Base-by-base conservation (phyloP, 2,329 filamentous ascomycete species). In the Neurospora sp. region DNA sequence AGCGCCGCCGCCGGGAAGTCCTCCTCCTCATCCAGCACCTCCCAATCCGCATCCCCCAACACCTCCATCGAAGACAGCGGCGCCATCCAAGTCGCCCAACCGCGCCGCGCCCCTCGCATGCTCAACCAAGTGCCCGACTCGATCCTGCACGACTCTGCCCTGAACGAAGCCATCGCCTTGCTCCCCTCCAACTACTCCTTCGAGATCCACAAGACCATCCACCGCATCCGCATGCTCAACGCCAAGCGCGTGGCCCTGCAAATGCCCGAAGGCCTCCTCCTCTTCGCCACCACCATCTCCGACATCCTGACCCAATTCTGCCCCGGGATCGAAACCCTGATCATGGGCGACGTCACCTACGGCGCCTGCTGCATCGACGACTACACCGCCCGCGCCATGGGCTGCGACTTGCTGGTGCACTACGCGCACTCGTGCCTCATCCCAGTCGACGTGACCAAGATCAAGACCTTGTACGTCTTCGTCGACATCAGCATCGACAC, bases 291-390 rank as follows among this genome's bases (percentile, higher is more conserved):
- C 36, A 99, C 96, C 42, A 95, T 99, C 75, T 97, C 96, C 3
- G 96, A 99, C 78, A 98, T 99, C 76, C 84, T 99, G 67, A 93
- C 92, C 0, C 91, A 94, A 78, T 99, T 99, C 82, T 99, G 96
- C 77, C 91, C 93, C 0, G 93, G 92, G 1, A 91, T 91, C 52
- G 93, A 96, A 79, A 98, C 95, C 1, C 85, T 98, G 69, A 99
- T 99, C 79, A 99, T 99, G 96, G 96, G 96, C 72, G 96, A 99
- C 79, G 96, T 99, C 62, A 99, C 96, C 0, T 99, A 99, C 79
- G 96, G 96, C 73, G 96, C 96, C 28, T 99, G 96, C 83, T 99
- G 96, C 78, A 97, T 99, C 76, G 96, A 99, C 79, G 96, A 99
- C 81, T 99, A 96, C 81, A 99, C 96, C 0, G 96, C 96, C 1